These are phyloP conservation scores for Cyberlindnera japonica DNA, from an alignment of 805 yeast genomes.

Conservation along the genomic window DNA sequence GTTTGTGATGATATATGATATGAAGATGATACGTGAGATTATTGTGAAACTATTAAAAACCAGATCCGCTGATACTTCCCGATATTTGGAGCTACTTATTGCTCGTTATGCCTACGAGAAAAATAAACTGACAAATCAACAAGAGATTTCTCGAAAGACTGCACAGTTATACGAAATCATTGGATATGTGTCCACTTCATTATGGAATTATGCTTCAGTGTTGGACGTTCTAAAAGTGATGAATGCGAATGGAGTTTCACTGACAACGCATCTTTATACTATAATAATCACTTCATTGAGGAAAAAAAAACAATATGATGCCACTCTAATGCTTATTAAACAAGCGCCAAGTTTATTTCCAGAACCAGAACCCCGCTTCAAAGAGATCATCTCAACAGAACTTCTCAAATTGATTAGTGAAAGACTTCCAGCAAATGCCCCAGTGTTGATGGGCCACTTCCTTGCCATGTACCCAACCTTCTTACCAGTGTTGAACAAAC, in stretches of 20 bases:
- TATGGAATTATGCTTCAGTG: slow-evolving; percentile 16
- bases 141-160: not conserved
- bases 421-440: slow-evolving; percentile 19
- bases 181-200: slow-evolving; percentile 14
- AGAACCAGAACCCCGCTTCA: slow-evolving; percentile 5
- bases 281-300: slow-evolving; percentile 18
- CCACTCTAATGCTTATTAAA: slow-evolving; percentile 15
- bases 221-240: slow-evolving; percentile 16
- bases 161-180: slow-evolving; percentile 18
- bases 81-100: slow-evolving; percentile 9
- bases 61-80: not conserved
- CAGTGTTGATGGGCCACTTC: slow-evolving; percentile 23
- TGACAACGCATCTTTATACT: slow-evolving; percentile 18
- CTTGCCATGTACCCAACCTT: slow-evolving; percentile 18
- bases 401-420: slow-evolving; percentile 17
- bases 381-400: slow-evolving; percentile 14
- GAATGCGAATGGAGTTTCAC: slow-evolving; percentile 9
- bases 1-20: slow-evolving; percentile 4
- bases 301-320: slow-evolving; percentile 19
- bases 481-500: slow-evolving; percentile 10
- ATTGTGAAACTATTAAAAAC: slow-evolving; percentile 2
- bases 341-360: slow-evolving; percentile 17
- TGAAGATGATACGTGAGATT: slow-evolving; percentile 10
- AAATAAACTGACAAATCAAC: not conserved
- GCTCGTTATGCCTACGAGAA: slow-evolving; percentile 7